Base-by-base conservation (phyloP, 78 protist species). In the Cavenderia fasciculata region DNA sequence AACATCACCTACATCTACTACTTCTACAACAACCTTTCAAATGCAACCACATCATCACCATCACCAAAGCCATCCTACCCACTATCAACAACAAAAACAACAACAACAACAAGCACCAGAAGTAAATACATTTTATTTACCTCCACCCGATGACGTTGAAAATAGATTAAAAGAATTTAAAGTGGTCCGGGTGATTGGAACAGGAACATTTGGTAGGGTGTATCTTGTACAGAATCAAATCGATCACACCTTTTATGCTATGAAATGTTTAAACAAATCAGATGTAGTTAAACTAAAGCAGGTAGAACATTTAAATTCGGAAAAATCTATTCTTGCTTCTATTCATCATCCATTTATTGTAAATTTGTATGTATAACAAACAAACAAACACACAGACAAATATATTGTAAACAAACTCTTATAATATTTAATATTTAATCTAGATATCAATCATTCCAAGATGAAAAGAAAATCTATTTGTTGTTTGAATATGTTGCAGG, bases 321-420 rank as follows among this genome's bases (percentile, higher is more conserved):
- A 97, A 89, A 96, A 96, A 75, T 40, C 56, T 18, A 59, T 96
- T 14, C 69, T 97, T 12, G 49, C 84, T 4, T 52, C 57, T 0
- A 21, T 97, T 66, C 1, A 65, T n/a, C 96, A 89, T 51, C 99
- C 98, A 18, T 95, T 96, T 51, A 96, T 95, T n/a, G 97, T 96
- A 44, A 96, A 88, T 70, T 36, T 96, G 89, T 59, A 75, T 27
- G 74, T 52, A 40, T 40, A 0, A 12, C 16, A 4, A 21, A 57
- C n/a, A n/a, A n/a, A n/a, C n/a, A n/a, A n/a, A n/a, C n/a, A n/a
- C n/a, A n/a, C n/a, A n/a, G n/a, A n/a, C n/a, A n/a, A n/a, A n/a
- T 12, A 5, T 43, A 19, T 65, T 18, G 5, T 14, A 40, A 18
- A 65, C 5, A 18, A 44, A 40, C 11, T 14, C 12, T 34, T 34